Evolutionary conservation across 345 rosid species (phyloP).

Genomic region (Odontarrhena argentea): DNA sequence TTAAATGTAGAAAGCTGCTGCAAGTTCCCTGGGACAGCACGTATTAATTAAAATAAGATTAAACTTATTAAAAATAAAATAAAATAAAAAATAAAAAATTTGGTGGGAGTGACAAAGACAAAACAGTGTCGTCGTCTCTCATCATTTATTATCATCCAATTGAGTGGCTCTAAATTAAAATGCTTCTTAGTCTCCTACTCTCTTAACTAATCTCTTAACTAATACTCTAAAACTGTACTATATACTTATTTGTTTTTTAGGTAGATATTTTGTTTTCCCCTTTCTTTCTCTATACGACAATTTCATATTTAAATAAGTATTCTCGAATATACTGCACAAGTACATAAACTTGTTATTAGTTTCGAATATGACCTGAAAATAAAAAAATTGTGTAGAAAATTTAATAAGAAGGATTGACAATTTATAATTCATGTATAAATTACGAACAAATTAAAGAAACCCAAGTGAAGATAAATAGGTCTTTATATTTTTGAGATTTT

Average conservation of each 20-base stretch:
- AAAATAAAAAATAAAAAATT: neutral
- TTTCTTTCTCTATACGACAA: conserved; percentile 3
- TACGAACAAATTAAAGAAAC: too few species aligned
- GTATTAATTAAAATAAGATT: conserved; percentile 17
- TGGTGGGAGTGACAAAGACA: conserved; percentile 35
- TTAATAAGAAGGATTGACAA: too few species aligned
- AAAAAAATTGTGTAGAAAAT: too few species aligned
- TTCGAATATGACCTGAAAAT: neutral
- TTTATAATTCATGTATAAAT: too few species aligned
- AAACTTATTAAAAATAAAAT: too few species aligned
- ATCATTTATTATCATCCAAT: conserved; percentile 30
- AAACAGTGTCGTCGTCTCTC: conserved; percentile 34
- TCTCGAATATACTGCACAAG: neutral
- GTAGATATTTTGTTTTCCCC: conserved; percentile 21
- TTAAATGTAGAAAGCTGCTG: conserved; percentile 37
- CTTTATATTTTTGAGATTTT: too few species aligned
- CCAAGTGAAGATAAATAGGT: too few species aligned
- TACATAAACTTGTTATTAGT: conserved; percentile 7
- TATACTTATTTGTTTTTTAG: conserved; percentile 14
- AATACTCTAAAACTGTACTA: neutral
- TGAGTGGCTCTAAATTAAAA: conserved; percentile 27
- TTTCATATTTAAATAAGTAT: neutral
- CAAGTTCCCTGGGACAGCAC: conserved; percentile 16
- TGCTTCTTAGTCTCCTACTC: conserved; percentile 20
- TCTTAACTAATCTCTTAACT: conserved; percentile 16